A percentile compares a stretch with the other conserved stretches of the same genome.
These are phyloP conservation scores for Tarenaya hassleriana DNA, from an alignment of 345 rosid genomes.

Conservation along the genomic window DNA sequence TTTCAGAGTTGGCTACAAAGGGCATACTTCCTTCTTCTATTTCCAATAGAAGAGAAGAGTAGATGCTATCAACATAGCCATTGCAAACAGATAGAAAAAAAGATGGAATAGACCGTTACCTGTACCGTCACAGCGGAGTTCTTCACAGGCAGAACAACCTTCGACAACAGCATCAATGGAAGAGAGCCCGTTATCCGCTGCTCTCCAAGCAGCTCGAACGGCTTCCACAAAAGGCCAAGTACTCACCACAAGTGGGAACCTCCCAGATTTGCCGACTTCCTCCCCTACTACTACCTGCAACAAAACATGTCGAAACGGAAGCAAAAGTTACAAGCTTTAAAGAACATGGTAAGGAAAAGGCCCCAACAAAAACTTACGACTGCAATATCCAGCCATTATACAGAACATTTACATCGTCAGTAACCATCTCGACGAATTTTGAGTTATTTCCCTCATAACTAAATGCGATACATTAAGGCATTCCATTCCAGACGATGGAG, in stretches of 20 bases:
- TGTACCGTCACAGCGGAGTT: constrained; percentile 86
- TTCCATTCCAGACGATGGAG: too few relatives aligned
- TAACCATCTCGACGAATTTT: too few relatives aligned
- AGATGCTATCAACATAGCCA: too few relatives aligned
- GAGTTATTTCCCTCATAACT: too few relatives aligned
- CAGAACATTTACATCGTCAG: neutral
- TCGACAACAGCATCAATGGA: constrained; percentile 87
- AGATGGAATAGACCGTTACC: constrained; percentile 29
- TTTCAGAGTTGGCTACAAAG: too few relatives aligned
- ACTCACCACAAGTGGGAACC: constrained; percentile 72
- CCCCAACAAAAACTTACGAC: too few relatives aligned
- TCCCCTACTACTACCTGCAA: constrained; percentile 36
- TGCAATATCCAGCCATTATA: too few relatives aligned
- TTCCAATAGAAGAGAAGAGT: too few relatives aligned
- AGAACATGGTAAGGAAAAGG: neutral
- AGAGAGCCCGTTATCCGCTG: constrained; percentile 50
- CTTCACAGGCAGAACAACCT: constrained; percentile 93
- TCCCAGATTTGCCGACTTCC: constrained; percentile 30
- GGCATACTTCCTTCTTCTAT: too few relatives aligned
- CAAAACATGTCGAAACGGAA: neutral
- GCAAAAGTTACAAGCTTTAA: neutral
- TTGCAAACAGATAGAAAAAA: neutral
- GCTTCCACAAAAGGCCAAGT: constrained; percentile 90
- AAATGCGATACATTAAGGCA: too few relatives aligned
- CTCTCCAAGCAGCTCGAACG: constrained; percentile 79